A percentile compares a stretch with the other conserved stretches of the same genome.
Evolutionary conservation across 2,329 filamentous ascomycete species (phyloP).

Genomic region (Colletotrichum navitas): DNA sequence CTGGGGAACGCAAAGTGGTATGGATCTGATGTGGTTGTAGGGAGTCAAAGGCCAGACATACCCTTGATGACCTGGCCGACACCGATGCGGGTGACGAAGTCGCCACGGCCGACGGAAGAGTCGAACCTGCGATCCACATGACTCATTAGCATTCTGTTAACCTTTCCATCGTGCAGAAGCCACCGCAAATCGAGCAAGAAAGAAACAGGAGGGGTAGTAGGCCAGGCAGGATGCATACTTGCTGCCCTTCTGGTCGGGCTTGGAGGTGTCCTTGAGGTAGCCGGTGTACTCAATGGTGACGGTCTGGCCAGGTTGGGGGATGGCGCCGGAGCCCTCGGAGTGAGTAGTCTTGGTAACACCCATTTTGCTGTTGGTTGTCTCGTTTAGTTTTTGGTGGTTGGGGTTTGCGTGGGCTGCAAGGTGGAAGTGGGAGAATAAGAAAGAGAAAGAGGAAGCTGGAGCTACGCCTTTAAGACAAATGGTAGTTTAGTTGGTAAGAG

Average conservation of each 20-base stretch:
- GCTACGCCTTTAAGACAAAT: slow-evolving; percentile 20
- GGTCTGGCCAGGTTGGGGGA: slow-evolving; percentile 74
- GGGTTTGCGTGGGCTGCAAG: slow-evolving; percentile 1
- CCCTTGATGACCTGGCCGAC: slow-evolving; percentile 88
- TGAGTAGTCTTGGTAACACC: slow-evolving; percentile 78
- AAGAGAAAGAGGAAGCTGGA: slow-evolving; percentile 14
- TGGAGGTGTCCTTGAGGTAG: slow-evolving; percentile 77
- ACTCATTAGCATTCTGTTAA: slow-evolving; percentile 39
- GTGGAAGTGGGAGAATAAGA: slow-evolving; percentile 3
- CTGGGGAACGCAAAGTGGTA: neutral
- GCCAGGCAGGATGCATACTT: slow-evolving; percentile 65
- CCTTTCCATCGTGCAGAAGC: neutral
- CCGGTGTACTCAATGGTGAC: slow-evolving; percentile 95
- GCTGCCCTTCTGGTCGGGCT: slow-evolving; percentile 74
- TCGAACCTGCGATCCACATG: slow-evolving; percentile 77
- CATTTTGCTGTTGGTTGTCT: slow-evolving; percentile 63
- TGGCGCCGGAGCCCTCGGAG: slow-evolving; percentile 70
- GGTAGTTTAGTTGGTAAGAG: slow-evolving; percentile 10
- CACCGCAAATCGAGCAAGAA: neutral
- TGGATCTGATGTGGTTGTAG: neutral
- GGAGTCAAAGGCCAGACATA: slow-evolving; percentile 55
- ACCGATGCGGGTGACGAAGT: slow-evolving; percentile 85
- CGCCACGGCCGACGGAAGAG: slow-evolving; percentile 80
- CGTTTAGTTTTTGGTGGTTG: neutral
- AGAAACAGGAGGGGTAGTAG: slow-evolving; percentile 26